These are phyloP conservation scores for Beta macrorhiza DNA, from an alignment of 179 eudicot genomes.

Conservation along the genomic window DNA sequence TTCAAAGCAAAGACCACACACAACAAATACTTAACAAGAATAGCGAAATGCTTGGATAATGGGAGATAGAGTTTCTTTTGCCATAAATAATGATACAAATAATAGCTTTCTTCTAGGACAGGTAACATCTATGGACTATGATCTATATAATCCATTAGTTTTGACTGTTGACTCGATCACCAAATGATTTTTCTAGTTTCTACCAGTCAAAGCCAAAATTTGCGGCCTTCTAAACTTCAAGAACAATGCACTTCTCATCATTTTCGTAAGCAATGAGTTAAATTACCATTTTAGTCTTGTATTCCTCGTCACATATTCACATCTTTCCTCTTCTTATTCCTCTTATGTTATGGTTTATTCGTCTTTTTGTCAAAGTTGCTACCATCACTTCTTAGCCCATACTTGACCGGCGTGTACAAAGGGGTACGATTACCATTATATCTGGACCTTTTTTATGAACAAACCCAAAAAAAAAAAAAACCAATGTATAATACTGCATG, in stretches of 20 bases:
- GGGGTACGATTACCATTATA: too few species aligned
- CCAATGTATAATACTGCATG: too few species aligned
- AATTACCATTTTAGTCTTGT: neutral
- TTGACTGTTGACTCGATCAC: constrained; percentile 24
- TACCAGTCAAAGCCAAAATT: constrained; percentile 19
- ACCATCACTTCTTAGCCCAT: constrained; percentile 1
- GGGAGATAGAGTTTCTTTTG: neutral
- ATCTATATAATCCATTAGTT: neutral
- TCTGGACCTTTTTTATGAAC: too few species aligned
- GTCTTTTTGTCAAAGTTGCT: neutral
- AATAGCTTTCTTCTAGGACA: neutral
- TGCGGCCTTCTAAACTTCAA: constrained; percentile 18
- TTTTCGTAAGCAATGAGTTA: constrained; percentile 18
- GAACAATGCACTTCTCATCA: constrained; percentile 12
- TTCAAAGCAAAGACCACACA: neutral
- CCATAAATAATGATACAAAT: constrained; percentile 2
- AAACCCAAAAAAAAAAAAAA: too few species aligned
- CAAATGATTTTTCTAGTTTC: constrained; percentile 2
- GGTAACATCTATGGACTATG: neutral
- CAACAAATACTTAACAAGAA: neutral
- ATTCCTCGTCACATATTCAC: neutral
- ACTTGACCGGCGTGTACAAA: neutral
- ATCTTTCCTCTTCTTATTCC: neutral
- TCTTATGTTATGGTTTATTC: neutral
- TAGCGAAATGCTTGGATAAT: neutral